A percentile compares a stretch with the other conserved stretches of the same genome.
Evolutionary conservation across 129 eudicot species (phyloP).

Genomic region (Pulicaria dysenterica): DNA sequence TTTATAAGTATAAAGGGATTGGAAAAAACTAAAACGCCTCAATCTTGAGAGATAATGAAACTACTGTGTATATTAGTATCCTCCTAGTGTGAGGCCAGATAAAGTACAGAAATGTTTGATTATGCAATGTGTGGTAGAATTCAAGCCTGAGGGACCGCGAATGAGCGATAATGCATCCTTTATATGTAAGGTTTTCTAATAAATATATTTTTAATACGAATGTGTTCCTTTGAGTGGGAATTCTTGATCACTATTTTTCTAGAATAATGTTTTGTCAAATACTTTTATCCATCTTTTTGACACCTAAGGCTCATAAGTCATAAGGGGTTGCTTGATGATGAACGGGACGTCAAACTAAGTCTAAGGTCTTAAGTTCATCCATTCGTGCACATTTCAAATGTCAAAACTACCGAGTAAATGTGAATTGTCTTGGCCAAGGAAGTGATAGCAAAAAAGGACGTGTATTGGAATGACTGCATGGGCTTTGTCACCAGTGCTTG

Average conservation of each 20-base stretch:
- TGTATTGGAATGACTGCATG: neutral
- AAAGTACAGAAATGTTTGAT: neutral
- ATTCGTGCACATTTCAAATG: neutral
- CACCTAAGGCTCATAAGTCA: neutral
- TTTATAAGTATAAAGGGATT: neutral
- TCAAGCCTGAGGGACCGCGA: neutral
- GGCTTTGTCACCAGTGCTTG: neutral
- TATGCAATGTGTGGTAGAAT: neutral
- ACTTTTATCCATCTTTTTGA: neutral
- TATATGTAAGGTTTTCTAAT: neutral
- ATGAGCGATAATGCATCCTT: constrained; percentile 6
- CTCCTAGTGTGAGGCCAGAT: neutral
- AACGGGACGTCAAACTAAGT: neutral
- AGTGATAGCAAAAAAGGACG: neutral
- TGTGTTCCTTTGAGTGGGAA: neutral
- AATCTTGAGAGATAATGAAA: neutral
- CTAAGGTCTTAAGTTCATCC: constrained; percentile 4
- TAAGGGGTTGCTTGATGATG: neutral
- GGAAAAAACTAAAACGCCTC: constrained; percentile 2
- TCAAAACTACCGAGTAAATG: neutral
- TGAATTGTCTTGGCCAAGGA: neutral
- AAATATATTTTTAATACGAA: neutral
- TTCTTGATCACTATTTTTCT: neutral
- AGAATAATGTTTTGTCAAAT: neutral
- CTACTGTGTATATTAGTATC: constrained; percentile 2